phyloP scores from a whole-genome alignment of 768 basidiomycete species.

The Leucosporidium creatinivorum region DNA sequence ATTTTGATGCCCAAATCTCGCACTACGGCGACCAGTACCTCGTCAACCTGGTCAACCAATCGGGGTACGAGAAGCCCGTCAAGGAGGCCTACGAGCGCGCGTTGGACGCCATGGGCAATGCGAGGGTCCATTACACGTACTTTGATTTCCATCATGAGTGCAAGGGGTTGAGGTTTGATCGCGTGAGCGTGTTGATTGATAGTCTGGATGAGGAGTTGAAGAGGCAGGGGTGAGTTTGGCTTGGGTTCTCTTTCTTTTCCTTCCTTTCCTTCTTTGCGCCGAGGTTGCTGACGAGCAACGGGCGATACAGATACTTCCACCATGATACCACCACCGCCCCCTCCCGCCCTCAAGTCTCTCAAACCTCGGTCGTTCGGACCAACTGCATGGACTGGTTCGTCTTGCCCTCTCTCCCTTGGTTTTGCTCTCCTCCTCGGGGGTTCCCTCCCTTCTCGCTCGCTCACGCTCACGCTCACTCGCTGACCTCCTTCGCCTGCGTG shows the following conservation, averaged over 20 bases:
- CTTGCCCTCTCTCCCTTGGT: neutral
- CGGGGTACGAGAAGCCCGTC: constrained; percentile 83
- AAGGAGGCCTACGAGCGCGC: constrained; percentile 90
- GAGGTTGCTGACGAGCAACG: neutral
- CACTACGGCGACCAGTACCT: constrained; percentile 70
- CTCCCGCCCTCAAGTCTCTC: constrained; percentile 51
- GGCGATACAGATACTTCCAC: constrained; percentile 62
- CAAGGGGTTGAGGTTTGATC: constrained; percentile 88
- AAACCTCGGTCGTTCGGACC: constrained; percentile 74
- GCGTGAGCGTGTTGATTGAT: constrained; percentile 74
- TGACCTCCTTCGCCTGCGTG: neutral
- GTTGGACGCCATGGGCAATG: constrained; percentile 56
- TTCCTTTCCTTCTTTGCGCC: no score
- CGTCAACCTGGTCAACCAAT: constrained; percentile 88
- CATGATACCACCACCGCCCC: constrained; percentile 47
- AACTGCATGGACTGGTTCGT: constrained; percentile 81
- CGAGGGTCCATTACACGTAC: constrained; percentile 76
- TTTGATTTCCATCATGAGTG: constrained; percentile 98
- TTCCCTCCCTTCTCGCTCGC: neutral
- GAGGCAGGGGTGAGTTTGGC: constrained; percentile 55
- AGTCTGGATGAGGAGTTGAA: constrained; percentile 62
- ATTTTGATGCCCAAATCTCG: constrained; percentile 64
- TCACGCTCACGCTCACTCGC: neutral
- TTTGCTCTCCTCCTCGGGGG: no score
- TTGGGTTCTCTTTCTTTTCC: no score